These are phyloP conservation scores for Forsythia viridissima DNA, from an alignment of 257 asterid genomes.

Conservation along the genomic window DNA sequence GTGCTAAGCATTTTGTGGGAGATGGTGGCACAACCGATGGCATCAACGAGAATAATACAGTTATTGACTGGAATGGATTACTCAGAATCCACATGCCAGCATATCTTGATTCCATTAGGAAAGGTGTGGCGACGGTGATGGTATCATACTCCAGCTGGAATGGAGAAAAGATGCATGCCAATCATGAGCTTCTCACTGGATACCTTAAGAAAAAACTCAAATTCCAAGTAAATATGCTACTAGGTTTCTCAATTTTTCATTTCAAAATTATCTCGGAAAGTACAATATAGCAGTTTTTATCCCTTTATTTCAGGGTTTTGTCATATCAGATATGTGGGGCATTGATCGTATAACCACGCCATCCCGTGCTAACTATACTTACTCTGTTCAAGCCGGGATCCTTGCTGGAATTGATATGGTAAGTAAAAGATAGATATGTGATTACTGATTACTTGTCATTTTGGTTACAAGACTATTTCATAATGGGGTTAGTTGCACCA, in stretches of 20 bases:
- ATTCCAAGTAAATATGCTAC: slow-evolving; percentile 21
- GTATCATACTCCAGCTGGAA: slow-evolving; percentile 45
- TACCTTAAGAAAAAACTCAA: slow-evolving; percentile 39
- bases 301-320: slow-evolving; percentile 34
- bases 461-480: too few relatives aligned
- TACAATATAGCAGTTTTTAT: not conserved
- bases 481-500: too few relatives aligned
- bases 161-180: slow-evolving; percentile 42
- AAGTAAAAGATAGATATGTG: not conserved
- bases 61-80: slow-evolving; percentile 31
- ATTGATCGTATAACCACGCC: slow-evolving; percentile 42
- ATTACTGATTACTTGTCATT: not conserved
- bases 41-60: slow-evolving; percentile 37
- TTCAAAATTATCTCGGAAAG: not conserved
- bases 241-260: not conserved
- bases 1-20: slow-evolving; percentile 47
- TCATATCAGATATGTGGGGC: slow-evolving; percentile 46
- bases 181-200: slow-evolving; percentile 30
- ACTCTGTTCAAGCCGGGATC: slow-evolving; percentile 38
- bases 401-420: slow-evolving; percentile 48
- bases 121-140: slow-evolving; percentile 42
- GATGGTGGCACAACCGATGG: slow-evolving; percentile 44
- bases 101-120: slow-evolving; percentile 32
- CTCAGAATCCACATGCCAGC: slow-evolving; percentile 42
- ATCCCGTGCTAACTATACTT: slow-evolving; percentile 37